Evolutionary conservation across 148 eudicot genomes (phyloP), one percentile per base, ranked within the genome.

Genomic region (Pharnaceum exiguum): DNA sequence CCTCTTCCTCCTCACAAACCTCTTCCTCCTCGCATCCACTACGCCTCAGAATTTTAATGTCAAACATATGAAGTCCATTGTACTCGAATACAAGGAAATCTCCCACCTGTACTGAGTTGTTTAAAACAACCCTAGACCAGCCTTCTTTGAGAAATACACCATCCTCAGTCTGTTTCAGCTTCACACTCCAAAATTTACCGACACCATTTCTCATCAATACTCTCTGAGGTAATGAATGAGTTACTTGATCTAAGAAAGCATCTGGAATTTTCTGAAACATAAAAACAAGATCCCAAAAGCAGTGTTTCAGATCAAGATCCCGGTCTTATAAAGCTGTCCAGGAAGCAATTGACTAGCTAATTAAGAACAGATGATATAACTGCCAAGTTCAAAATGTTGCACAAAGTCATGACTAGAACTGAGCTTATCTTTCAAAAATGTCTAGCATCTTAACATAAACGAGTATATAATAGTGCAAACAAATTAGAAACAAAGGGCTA

Each of bases 51-150:
- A 65, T 17, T 26, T 5, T 4, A 4, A 65, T n/a, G 33, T 65
- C 55, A 24, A 65, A 54, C 5, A 46, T n/a, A 46, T 38, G 9
- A 27, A 25, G 35, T 15, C 61, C 62, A 26, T 65, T 57, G 35
- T 55, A 65, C 21, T 55, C 56, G 39, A 65, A 65, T 51, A 65
- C 61, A 46, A 65, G 7, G 8, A 65, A 55, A 5, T 65, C 62
- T 16, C 69, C 69, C 6, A 42, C 28, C 55, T 32, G 62, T 21
- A 65, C 54, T 5, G 62, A 27, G 22, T 55, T 35, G 17, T 56
- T 39, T 7, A 26, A 17, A 33, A 65, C 69, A 30, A 65, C 19
- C 46, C 27, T 55, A 49, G 62, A 46, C 69, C 62, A 65, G 27
- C 55, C 69, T 36, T 26, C 21, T 46, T 55, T 46, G 7, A 65